These are phyloP conservation scores for Mucor velutinosus DNA, from an alignment of 371 early-diverging fungal species.

Conservation along the genomic window DNA sequence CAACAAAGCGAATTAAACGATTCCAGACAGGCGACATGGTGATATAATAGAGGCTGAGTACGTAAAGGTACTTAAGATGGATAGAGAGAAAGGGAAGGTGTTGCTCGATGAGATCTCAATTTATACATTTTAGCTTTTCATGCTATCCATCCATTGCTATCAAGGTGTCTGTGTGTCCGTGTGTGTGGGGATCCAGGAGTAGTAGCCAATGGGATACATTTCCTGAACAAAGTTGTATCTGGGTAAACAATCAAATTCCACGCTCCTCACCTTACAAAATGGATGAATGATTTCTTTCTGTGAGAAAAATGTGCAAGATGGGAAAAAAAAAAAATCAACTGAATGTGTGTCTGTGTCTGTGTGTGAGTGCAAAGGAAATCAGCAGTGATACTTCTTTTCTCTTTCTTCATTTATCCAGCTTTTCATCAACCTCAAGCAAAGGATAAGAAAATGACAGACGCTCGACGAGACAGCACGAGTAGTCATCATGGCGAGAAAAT, in stretches of 20 bases:
- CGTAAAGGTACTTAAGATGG: not conserved
- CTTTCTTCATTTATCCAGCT: not conserved
- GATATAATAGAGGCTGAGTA: not conserved
- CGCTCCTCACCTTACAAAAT: not conserved
- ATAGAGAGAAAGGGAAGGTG: not conserved
- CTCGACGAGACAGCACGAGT: not conserved
- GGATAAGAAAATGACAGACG: not conserved
- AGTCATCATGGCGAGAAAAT: not conserved
- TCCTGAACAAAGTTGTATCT: not conserved
- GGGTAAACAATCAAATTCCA: not conserved
- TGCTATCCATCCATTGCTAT: not conserved
- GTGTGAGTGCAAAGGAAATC: not conserved
- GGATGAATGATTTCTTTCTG: not conserved
- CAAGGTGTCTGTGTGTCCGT: not conserved
- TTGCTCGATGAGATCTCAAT: not conserved
- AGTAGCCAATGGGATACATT: not conserved
- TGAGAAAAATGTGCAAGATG: not conserved
- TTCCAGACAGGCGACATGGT: conserved; percentile 26
- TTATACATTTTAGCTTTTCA: not conserved
- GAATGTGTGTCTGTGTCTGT: not conserved
- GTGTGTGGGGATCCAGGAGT: not conserved
- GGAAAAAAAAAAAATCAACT: not conserved
- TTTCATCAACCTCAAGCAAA: not conserved
- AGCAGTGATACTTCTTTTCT: not conserved
- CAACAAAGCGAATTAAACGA: conserved; percentile 32